A percentile compares a stretch with the other conserved stretches of the same genome.
Conservation (phyloP, 2,329 filamentous ascomycete genomes). For the Fusarium burgessii region DNA sequence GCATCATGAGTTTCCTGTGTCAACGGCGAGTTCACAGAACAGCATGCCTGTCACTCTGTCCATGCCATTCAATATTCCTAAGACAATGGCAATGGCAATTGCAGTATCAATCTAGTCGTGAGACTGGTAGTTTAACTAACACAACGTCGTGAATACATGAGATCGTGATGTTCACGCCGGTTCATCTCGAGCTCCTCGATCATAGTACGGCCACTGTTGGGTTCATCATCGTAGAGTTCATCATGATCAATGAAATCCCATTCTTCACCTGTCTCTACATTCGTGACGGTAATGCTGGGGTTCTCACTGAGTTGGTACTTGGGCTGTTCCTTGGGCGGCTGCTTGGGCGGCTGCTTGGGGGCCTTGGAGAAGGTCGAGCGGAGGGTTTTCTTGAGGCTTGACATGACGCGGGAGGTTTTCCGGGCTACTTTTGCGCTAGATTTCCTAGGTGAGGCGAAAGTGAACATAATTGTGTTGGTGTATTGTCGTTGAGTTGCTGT, state of each 20-base stretch:
- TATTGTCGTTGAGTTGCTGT: too few relatives aligned
- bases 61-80: accelerated
- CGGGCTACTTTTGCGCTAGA: not conserved
- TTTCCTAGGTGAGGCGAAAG: not conserved
- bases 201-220: not conserved
- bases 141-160: not conserved
- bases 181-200: not conserved
- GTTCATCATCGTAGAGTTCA: not conserved
- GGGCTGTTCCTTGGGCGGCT: not conserved
- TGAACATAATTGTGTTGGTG: not conserved
- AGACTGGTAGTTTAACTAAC: accelerated
- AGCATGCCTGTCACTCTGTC: accelerated
- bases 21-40: not conserved
- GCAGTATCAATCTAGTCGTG: accelerated
- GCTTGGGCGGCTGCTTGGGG: not conserved
- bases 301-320: not conserved
- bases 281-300: not conserved
- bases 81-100: accelerated
- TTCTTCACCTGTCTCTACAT: not conserved
- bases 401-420: not conserved
- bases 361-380: not conserved
- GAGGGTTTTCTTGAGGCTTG: not conserved
- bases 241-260: not conserved
- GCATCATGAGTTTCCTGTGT: not conserved
- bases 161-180: not conserved